Evolutionary conservation across 768 basidiomycete species (phyloP), one percentile per base, ranked within the genome.

Genomic region (Auricularia sp.): DNA sequence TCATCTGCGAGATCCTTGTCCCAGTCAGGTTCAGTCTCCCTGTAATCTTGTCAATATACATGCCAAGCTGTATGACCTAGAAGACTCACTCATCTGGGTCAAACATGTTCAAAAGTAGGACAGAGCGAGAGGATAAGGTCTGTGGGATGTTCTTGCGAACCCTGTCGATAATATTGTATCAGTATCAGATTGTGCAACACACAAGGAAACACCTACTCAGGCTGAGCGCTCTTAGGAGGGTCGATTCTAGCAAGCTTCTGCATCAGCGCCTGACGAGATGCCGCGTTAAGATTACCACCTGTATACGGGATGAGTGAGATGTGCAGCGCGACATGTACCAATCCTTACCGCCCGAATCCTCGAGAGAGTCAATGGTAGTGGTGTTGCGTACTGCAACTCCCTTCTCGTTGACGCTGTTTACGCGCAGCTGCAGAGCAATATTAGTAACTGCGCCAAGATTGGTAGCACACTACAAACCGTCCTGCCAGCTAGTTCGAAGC

Each of bases 201-300:
- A 51, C 35, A 51, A 59, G 59, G 53, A 16, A 16, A 5, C 3
- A 74, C 86, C 68, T 76, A 92, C 90, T 83, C 74, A 33, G 86
- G 83, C 70, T 85, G 80, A 68, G 83, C 81, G 71, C 78, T 80
- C 64, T 78, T 73, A 61, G 83, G 76, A 61, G 86, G 80, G 71
- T 92, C 90, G 77, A 86, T 91, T 81, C 97, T 93, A 76, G 97
- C 94, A 84, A 99, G 91, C 87, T 98, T 99, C 80, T 95, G 93
- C 97, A 99, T 99, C 81, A 99, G 92, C 76, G 93, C 92, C 82
- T 97, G 94, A 79, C 97, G 91, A 74, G 93, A 93, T 72, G 91
- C 91, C 81, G 91, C 91, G 81, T 97, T 97, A 82, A 97, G 85
- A 84, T 93, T 93, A 91, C 91, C 91, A 77, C 90, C 93, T 95